These are phyloP conservation scores for Fusarium pseudoanthophilum DNA, from an alignment of 2,329 filamentous ascomycete genomes.

Conservation along the genomic window DNA sequence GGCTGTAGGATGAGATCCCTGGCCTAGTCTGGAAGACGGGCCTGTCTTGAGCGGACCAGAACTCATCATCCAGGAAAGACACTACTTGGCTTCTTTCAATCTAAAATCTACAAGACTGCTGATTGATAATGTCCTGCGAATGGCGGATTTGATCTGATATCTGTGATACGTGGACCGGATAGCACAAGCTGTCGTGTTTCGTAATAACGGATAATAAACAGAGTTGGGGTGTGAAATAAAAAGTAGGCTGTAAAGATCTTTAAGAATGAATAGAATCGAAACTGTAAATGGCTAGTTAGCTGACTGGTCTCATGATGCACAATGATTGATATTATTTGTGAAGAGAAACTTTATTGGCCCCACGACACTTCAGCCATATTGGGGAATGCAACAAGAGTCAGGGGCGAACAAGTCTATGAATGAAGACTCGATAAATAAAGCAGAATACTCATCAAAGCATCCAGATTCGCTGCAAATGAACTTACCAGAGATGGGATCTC, in stretches of 20 bases:
- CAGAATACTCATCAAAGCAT: conserved; percentile 11
- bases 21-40: conserved; percentile 62
- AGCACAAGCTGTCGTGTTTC: conserved; percentile 9
- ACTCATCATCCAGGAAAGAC: conserved; percentile 57
- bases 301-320: conserved; percentile 27
- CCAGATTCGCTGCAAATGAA: conserved; percentile 10
- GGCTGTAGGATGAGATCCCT: conserved; percentile 56
- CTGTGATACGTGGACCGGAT: background rate
- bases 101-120: background rate
- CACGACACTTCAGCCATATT: conserved; percentile 20
- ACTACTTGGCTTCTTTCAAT: conserved; percentile 22
- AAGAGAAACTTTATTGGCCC: conserved; percentile 29
- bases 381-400: conserved; percentile 17
- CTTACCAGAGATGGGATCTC: conserved; percentile 44
- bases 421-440: conserved; percentile 12
- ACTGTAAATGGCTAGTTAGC: conserved; percentile 40
- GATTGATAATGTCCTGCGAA: background rate
- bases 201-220: conserved; percentile 9
- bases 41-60: conserved; percentile 61
- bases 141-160: background rate
- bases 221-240: conserved; percentile 12
- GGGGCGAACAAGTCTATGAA: conserved; percentile 4
- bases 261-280: conserved; percentile 33
- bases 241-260: conserved; percentile 29
- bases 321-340: conserved; percentile 18